A percentile compares a stretch with the other conserved stretches of the same genome.
Evolutionary conservation across 352 stramenopile species (phyloP).

Genomic region (Pythium myriotylum): DNA sequence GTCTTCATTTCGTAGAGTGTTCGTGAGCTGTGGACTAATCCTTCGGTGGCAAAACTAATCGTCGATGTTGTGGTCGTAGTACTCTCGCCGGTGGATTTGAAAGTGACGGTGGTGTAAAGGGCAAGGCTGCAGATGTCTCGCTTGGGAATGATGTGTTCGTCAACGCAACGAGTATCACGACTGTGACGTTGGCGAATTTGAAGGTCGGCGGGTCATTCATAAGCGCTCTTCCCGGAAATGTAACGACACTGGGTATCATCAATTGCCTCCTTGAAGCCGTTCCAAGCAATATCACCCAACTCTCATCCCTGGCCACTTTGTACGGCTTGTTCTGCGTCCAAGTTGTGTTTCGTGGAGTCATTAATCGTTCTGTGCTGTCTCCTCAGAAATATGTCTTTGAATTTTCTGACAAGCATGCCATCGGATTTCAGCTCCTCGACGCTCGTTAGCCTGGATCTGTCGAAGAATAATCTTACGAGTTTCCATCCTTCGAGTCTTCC

Average conservation of each 20-base stretch:
- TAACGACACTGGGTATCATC: conserved; percentile 1
- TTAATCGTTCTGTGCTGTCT: too few species aligned
- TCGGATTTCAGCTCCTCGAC: too few species aligned
- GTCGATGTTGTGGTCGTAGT: neutral
- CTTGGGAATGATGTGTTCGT: conserved; percentile 8
- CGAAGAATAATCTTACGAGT: too few species aligned
- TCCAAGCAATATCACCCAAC: conserved; percentile 6
- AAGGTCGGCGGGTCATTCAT: conserved; percentile 1
- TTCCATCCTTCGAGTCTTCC: too few species aligned
- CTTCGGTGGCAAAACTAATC: neutral
- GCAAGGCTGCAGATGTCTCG: conserved; percentile 19
- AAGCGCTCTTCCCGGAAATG: neutral
- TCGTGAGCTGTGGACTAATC: neutral
- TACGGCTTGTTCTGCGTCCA: conserved; percentile 4
- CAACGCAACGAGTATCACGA: conserved; percentile 14
- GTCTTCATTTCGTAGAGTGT: neutral
- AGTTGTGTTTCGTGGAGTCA: too few species aligned
- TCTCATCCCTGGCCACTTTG: conserved; percentile 6
- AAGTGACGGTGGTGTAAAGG: conserved; percentile 15
- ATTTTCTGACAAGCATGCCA: too few species aligned
- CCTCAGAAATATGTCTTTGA: too few species aligned
- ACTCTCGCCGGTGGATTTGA: conserved; percentile 16
- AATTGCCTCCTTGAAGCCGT: conserved; percentile 7
- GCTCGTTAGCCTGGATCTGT: too few species aligned
- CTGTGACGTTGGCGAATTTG: conserved; percentile 13